Evolutionary conservation across 768 basidiomycete species (phyloP).

Genomic region (Mycena epipterygia): DNA sequence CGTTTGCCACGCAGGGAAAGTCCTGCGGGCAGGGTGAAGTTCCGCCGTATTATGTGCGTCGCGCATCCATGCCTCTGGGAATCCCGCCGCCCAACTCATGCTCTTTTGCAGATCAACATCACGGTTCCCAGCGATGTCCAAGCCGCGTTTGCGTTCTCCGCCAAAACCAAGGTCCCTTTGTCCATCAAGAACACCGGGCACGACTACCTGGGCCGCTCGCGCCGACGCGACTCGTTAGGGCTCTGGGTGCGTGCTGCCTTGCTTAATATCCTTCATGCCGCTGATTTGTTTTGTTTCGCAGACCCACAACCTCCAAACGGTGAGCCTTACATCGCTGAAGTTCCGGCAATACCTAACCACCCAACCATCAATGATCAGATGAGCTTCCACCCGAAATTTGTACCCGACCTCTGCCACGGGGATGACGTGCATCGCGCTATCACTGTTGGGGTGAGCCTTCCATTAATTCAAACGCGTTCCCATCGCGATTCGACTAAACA

Average conservation of each 20-base stretch:
- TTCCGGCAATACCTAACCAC: neutral
- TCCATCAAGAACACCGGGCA: conserved; percentile 48
- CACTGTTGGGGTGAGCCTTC: neutral
- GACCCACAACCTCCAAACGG: conserved; percentile 32
- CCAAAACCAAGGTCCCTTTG: conserved; percentile 33
- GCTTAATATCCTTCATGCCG: neutral
- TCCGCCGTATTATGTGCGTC: conserved; percentile 24
- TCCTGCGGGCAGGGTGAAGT: conserved; percentile 28
- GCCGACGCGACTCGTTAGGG: conserved; percentile 35
- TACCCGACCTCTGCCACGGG: neutral
- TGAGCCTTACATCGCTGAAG: neutral
- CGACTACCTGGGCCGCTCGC: conserved; percentile 44
- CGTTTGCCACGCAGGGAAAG: neutral
- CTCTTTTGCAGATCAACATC: conserved; percentile 40
- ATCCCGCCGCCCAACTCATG: too few species aligned
- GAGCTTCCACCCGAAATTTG: neutral
- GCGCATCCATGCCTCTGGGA: neutral
- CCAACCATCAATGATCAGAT: neutral
- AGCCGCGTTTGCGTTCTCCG: conserved; percentile 40
- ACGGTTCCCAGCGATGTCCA: conserved; percentile 35
- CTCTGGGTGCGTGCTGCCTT: conserved; percentile 41
- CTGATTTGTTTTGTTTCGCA: neutral
- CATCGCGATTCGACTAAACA: too few species aligned
- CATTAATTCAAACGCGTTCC: neutral
- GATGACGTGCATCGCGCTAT: neutral